phyloP scores from a whole-genome alignment of 1,284 basidiomycete genomes.

The Irpex rosettiformis region DNA sequence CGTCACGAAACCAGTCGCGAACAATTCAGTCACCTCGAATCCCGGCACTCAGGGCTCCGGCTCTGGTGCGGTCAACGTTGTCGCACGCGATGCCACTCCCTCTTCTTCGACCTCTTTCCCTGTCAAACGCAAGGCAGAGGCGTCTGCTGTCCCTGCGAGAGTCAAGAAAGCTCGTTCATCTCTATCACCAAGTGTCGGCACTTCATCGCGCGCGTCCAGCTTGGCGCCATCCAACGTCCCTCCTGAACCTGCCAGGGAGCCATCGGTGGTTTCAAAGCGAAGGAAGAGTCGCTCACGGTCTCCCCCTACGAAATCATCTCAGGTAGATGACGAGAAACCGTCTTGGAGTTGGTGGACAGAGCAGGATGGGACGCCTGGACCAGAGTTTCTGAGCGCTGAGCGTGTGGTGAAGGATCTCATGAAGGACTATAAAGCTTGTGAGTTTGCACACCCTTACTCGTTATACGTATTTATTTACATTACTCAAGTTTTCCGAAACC shows the following conservation, averaged over 20 bases:
- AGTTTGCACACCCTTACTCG: conserved; percentile 25
- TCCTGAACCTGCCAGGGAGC: conserved; percentile 17
- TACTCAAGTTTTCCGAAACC: conserved; percentile 60
- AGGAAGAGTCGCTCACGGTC: conserved; percentile 11
- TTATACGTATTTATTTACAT: not conserved
- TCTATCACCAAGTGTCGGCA: conserved; percentile 12
- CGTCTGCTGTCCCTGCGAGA: conserved; percentile 5
- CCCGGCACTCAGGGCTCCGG: conserved; percentile 13
- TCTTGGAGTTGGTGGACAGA: conserved; percentile 46
- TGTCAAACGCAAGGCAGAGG: conserved; percentile 12
- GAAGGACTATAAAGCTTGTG: conserved; percentile 65
- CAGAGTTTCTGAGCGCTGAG: conserved; percentile 55
- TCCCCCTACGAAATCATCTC: conserved; percentile 26
- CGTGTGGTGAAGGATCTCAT: conserved; percentile 53
- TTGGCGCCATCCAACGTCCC: conserved; percentile 16
- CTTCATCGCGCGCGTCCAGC: conserved; percentile 24
- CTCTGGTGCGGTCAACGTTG: conserved; percentile 22
- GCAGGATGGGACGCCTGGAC: conserved; percentile 49
- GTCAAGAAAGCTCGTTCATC: conserved; percentile 28
- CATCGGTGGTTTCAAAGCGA: conserved; percentile 19
- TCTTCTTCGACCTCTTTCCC: conserved; percentile 10
- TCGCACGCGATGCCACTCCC: conserved; percentile 21
- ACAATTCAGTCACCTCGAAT: not conserved
- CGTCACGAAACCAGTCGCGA: conserved; percentile 16
- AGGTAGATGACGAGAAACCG: conserved; percentile 17